These are phyloP conservation scores for Magnusiomyces suaveolens DNA, from an alignment of 1,139 yeast genomes.

Conservation along the genomic window DNA sequence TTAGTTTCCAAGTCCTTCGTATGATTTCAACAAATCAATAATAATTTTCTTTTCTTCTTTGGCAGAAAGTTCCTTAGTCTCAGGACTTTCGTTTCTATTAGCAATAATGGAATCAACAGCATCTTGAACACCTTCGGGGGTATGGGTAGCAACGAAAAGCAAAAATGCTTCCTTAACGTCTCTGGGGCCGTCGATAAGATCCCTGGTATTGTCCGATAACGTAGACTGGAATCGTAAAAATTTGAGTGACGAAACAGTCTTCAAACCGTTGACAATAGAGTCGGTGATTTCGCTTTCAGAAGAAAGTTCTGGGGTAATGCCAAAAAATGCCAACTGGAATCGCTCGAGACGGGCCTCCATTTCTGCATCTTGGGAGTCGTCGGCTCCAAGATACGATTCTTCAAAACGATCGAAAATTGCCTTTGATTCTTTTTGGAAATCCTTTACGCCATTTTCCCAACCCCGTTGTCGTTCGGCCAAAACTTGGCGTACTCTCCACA, in stretches of 20 bases:
- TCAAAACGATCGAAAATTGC: slow-evolving; percentile 50
- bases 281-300: slow-evolving; percentile 48
- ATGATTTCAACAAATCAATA: slow-evolving; percentile 1
- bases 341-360: slow-evolving; percentile 64
- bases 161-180: slow-evolving; percentile 47
- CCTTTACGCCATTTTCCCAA: slow-evolving; percentile 49
- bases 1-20: slow-evolving; percentile 1
- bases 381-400: slow-evolving; percentile 48
- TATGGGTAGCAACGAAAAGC: slow-evolving; percentile 40
- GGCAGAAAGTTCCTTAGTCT: slow-evolving; percentile 1
- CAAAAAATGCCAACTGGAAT: slow-evolving; percentile 71
- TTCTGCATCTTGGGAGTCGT: slow-evolving; percentile 47
- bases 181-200: slow-evolving; percentile 25
- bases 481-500: slow-evolving; percentile 78
- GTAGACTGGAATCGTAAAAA: slow-evolving; percentile 37
- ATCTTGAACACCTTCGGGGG: slow-evolving; percentile 39
- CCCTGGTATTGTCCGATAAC: slow-evolving; percentile 18
- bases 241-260: slow-evolving; percentile 58
- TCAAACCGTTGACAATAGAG: slow-evolving; percentile 57
- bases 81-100: slow-evolving; percentile 19
- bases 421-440: slow-evolving; percentile 37
- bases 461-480: slow-evolving; percentile 77
- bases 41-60: background rate
- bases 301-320: slow-evolving; percentile 36
- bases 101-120: slow-evolving; percentile 47